Base-by-base conservation (phyloP, 1,284 basidiomycete genomes). In the Boletus hoseneyae region DNA sequence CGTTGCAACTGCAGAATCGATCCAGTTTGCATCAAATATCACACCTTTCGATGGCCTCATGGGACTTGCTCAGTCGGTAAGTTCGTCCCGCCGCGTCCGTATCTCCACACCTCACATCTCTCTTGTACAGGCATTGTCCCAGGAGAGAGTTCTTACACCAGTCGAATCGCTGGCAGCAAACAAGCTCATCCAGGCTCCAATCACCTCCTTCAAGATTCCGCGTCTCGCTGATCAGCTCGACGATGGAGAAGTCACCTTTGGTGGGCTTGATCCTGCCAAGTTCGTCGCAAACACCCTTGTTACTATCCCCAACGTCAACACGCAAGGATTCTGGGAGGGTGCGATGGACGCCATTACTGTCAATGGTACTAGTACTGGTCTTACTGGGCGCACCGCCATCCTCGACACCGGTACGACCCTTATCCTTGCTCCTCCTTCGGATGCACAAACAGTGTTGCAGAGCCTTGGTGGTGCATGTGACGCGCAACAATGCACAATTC, bases 211-310 rank as follows among this genome's bases (percentile, higher is more conserved):
- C 76, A 90, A 89, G 67, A 82, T 95, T 48, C 79, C 88, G 3
- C 83, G 91, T 50, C 71, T 87, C 34, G 75, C 82, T 10, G 87
- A 91, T 64, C 74, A 78, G 55, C 73, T 77, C 63, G 89, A 92
- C 64, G 85, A 91, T 59, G 90, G 91, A 47, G 77, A 89, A 68
- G 77, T 89, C 53, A 91, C 90, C 4, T 90, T 93, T 61, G 90
- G 90, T 42, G 87, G 80, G 9, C 77, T 92, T 40, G 89, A 93
- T 67, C n/a, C 68, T 10, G 74, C 76, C 54, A 89, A 89, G 65
- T 87, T 89, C 63, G 73, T 81, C 56, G 47, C 72, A 12, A 54
- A 61, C 29, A 79, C 83, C 11, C 73, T 85, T 36, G 73, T 77
- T 39, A 80, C 77, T 1, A 55, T 89, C 48, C 58, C 67, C 50